Evolutionary conservation across 495 filamentous ascomycete genomes (phyloP), one percentile per base, ranked within the genome.

Genomic region (Hypoxylon lenormandii): DNA sequence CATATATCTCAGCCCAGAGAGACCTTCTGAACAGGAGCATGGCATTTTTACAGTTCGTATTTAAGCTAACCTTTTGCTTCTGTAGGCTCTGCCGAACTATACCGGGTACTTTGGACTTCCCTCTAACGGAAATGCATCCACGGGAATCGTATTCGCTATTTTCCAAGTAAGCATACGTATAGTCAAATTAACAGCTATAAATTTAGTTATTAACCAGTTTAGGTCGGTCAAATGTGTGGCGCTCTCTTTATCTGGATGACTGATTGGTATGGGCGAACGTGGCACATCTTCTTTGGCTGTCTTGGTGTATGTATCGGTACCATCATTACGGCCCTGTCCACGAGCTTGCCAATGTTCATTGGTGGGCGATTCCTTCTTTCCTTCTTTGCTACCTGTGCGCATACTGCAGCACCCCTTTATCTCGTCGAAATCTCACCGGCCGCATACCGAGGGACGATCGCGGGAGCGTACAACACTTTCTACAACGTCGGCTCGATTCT

Each of bases 281-380:
- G 84, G 83, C 73, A 75, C 15, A 73, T 75, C 26, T 81, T 82
- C 78, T 88, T 83, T 33, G 85, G 89, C 7, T 82, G 84, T 53
- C 78, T 85, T 69, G 89, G 89, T 15, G 91, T 92, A 78, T 85
- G 85, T 58, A 76, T 87, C 28, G 89, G 89, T 21, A 83, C 83
- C 23, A 55, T 84, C 11, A 77, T 89, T 57, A 86, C 12, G 62
- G 74, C 47, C 52, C 52, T 59, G 64, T 46, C 72, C 22, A 70
- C 40, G 46, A 73, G 49, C 55, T 64, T 72, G 72, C 36, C 83
- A 76, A 73, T 66, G 66, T 92, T 93, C 72, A 88, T 92, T 74
- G 90, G 81, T 16, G 91, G 90, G n/a, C 88, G 91, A 5, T 93
- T 93, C 77, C 70, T 92, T 12, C 83, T 93, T 13, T 90, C 91